These are phyloP conservation scores for Erysimum cheiri DNA, from an alignment of 441 rosid genomes.

Conservation along the genomic window DNA sequence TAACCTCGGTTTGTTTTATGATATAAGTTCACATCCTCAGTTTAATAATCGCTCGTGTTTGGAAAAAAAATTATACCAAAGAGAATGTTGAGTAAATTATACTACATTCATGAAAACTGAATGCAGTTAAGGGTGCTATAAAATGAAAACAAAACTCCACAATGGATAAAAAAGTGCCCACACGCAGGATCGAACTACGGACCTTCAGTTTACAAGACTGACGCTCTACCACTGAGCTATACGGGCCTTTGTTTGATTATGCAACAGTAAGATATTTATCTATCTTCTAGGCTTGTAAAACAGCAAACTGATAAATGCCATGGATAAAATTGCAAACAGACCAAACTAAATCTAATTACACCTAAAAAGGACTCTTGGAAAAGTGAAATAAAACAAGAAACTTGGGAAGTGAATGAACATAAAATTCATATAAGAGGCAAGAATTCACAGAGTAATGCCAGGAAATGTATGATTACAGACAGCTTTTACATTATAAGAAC, in stretches of 20 bases:
- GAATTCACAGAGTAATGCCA: conserved; percentile 45
- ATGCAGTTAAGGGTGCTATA: not conserved
- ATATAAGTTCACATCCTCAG: not conserved
- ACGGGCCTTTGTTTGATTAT: conserved; percentile 39
- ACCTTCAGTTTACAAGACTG: conserved; percentile 98
- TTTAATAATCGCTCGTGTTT: not conserved
- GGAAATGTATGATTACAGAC: conserved; percentile 33
- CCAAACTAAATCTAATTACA: not conserved
- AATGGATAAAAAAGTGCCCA: conserved; percentile 57
- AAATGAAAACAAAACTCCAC: not conserved
- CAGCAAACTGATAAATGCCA: not conserved
- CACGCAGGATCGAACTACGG: conserved; percentile 98
- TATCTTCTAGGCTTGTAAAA: not conserved
- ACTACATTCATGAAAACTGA: too few relatives aligned
- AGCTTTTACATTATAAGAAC: conserved; percentile 35
- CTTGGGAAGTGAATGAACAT: conserved; percentile 19
- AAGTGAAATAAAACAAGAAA: not conserved
- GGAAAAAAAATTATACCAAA: not conserved
- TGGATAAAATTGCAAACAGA: not conserved
- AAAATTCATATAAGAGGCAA: conserved; percentile 29
- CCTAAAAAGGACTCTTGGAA: not conserved
- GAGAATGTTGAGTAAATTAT: not conserved
- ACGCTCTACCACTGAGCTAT: conserved; percentile 99
- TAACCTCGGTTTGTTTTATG: not conserved
- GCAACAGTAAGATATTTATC: accelerated